Conservation (phyloP, 257 asterid genomes). For the Mentha longifolia region DNA sequence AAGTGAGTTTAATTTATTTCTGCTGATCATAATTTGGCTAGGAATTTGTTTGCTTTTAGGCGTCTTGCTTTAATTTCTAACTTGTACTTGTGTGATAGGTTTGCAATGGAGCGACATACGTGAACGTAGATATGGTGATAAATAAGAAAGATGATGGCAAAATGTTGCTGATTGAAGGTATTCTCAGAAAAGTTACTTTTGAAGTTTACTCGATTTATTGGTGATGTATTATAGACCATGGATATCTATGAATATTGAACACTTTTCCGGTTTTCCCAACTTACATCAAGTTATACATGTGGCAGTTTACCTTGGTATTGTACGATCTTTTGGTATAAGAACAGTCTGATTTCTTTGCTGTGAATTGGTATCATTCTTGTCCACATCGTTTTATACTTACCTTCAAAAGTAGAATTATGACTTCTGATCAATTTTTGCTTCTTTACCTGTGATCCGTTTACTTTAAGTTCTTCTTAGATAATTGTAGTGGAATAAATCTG, state of each 20-base stretch:
- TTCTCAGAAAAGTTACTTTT: slow-evolving; percentile 8
- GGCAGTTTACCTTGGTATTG: slow-evolving; percentile 5
- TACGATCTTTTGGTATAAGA: slow-evolving; percentile 7
- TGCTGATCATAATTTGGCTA: neutral
- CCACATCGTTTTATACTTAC: slow-evolving; percentile 6
- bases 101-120: slow-evolving; percentile 85
- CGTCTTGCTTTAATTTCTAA: slow-evolving; percentile 17
- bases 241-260: neutral
- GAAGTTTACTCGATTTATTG: neutral
- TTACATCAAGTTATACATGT: slow-evolving; percentile 20
- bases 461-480: slow-evolving; percentile 45
- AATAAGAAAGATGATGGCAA: slow-evolving; percentile 81
- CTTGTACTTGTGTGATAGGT: slow-evolving; percentile 49
- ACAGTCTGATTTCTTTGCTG: slow-evolving; percentile 2
- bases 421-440: neutral
- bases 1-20: slow-evolving; percentile 25
- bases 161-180: slow-evolving; percentile 94
- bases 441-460: neutral
- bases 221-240: neutral
- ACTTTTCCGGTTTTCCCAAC: slow-evolving; percentile 7
- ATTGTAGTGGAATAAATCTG: slow-evolving; percentile 92
- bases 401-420: neutral
- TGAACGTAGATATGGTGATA: slow-evolving; percentile 69
- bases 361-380: neutral
- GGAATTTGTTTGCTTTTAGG: slow-evolving; percentile 24